Evolutionary conservation across 805 yeast species (phyloP).

Genomic region (Zygoascus ofunaensis): DNA sequence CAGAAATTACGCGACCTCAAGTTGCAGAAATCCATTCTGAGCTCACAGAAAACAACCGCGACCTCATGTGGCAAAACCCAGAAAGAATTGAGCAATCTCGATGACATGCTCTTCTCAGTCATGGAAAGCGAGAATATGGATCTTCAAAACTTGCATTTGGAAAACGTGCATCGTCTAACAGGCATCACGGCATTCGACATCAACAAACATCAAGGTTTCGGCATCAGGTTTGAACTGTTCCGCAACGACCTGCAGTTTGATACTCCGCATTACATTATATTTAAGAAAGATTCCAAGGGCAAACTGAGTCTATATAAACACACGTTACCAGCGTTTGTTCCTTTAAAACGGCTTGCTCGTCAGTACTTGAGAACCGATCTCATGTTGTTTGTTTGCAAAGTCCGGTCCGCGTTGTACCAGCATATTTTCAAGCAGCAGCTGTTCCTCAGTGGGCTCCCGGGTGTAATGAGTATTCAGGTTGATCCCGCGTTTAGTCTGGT

Average conservation of each 20-base stretch:
- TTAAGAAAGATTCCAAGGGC: conserved; percentile 9
- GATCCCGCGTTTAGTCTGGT: conserved; percentile 13
- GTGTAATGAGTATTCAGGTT: conserved; percentile 9
- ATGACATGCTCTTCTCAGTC: neutral
- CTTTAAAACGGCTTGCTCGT: conserved; percentile 8
- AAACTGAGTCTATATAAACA: conserved; percentile 10
- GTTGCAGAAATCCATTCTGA: neutral
- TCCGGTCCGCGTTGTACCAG: conserved; percentile 40
- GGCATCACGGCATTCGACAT: conserved; percentile 17
- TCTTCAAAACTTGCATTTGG: conserved; percentile 6
- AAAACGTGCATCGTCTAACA: conserved; percentile 15
- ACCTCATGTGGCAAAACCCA: neutral
- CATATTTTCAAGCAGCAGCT: conserved; percentile 71
- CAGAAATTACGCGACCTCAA: conserved; percentile 1
- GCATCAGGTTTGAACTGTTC: conserved; percentile 16
- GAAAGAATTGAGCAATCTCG: neutral
- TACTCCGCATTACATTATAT: conserved; percentile 17
- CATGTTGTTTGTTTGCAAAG: conserved; percentile 11
- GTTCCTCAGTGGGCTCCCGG: conserved; percentile 58
- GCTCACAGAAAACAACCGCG: neutral
- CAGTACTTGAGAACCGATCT: conserved; percentile 11
- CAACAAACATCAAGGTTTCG: conserved; percentile 12
- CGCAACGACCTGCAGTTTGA: conserved; percentile 5
- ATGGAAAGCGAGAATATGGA: neutral
- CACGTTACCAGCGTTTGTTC: conserved; percentile 15